Evolutionary conservation across 2,329 filamentous ascomycete species (phyloP).

Genomic region (Pseudogymnoascus sp.): DNA sequence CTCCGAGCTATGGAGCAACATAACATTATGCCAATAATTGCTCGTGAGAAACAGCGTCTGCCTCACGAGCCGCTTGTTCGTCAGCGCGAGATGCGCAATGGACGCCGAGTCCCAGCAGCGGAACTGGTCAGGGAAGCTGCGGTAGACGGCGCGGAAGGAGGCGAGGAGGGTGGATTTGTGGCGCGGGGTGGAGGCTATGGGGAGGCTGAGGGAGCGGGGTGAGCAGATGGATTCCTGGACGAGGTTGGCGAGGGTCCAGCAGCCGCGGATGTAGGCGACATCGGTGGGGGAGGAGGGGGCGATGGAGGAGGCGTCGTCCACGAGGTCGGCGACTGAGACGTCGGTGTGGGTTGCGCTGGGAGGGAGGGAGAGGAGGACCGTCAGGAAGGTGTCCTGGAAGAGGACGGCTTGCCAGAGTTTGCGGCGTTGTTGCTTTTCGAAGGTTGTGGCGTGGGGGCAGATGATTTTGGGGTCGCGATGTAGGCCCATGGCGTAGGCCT

Average conservation of each 20-base stretch:
- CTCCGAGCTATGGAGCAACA: constrained; percentile 67
- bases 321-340: constrained; percentile 64
- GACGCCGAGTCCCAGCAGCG: constrained; percentile 57
- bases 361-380: constrained; percentile 66
- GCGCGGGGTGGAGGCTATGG: constrained; percentile 58
- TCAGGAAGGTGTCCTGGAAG: constrained; percentile 74
- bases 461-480: constrained; percentile 72
- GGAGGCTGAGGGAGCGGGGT: constrained; percentile 63
- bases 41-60: constrained; percentile 73
- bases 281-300: constrained; percentile 55
- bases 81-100: constrained; percentile 46
- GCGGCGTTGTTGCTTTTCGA: constrained; percentile 69
- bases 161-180: constrained; percentile 63
- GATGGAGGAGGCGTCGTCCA: constrained; percentile 51
- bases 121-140: constrained; percentile 63
- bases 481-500: constrained; percentile 73
- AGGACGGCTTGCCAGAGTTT: constrained; percentile 78
- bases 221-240: constrained; percentile 71
- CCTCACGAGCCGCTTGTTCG: constrained; percentile 57
- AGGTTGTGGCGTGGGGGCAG: constrained; percentile 54
- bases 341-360: constrained; percentile 73
- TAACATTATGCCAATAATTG: constrained; percentile 76
- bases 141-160: constrained; percentile 62
- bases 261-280: constrained; percentile 59
- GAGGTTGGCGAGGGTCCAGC: constrained; percentile 70